A percentile compares a stretch with the other conserved stretches of the same genome.
Evolutionary conservation across 179 eudicot species (phyloP).

Genomic region (Nepenthes alata): DNA sequence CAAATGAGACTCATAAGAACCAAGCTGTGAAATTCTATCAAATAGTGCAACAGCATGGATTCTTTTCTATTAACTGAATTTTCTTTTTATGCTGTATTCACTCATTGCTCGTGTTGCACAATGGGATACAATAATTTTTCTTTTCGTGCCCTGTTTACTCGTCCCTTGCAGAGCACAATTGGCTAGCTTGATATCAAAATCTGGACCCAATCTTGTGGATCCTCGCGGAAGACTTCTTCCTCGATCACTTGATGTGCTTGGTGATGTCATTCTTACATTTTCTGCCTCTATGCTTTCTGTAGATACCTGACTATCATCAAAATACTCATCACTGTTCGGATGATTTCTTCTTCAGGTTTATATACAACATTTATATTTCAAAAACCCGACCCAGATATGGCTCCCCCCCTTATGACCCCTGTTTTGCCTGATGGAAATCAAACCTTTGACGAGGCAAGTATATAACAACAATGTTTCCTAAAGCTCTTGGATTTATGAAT

Average conservation of each 20-base stretch:
- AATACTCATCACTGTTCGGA: constrained; percentile 3
- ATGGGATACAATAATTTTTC: not conserved
- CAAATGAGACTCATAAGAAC: too few species aligned
- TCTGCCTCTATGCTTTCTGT: constrained; percentile 16
- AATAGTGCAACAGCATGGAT: too few species aligned
- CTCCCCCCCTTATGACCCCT: constrained; percentile 86
- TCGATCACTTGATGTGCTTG: constrained; percentile 72
- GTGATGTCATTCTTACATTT: constrained; percentile 24
- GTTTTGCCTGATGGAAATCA: constrained; percentile 46
- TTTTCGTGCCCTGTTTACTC: constrained; percentile 2
- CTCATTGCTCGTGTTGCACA: too few species aligned
- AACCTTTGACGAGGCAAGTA: constrained; percentile 70
- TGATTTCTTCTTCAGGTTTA: constrained; percentile 43
- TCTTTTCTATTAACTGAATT: too few species aligned
- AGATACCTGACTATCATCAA: constrained; percentile 9
- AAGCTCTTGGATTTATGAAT: not conserved
- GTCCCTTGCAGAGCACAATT: constrained; percentile 48
- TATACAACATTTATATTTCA: constrained; percentile 78
- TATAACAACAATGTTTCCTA: not conserved
- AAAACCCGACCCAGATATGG: constrained; percentile 90
- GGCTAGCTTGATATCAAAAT: constrained; percentile 68
- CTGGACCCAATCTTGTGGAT: constrained; percentile 76
- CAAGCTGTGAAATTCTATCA: not conserved
- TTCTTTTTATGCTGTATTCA: not conserved
- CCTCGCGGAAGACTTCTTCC: constrained; percentile 87